A percentile compares a stretch with the other conserved stretches of the same genome.
Evolutionary conservation across 495 filamentous ascomycete genomes (phyloP).

Genomic region (Aspergillus panamensis): DNA sequence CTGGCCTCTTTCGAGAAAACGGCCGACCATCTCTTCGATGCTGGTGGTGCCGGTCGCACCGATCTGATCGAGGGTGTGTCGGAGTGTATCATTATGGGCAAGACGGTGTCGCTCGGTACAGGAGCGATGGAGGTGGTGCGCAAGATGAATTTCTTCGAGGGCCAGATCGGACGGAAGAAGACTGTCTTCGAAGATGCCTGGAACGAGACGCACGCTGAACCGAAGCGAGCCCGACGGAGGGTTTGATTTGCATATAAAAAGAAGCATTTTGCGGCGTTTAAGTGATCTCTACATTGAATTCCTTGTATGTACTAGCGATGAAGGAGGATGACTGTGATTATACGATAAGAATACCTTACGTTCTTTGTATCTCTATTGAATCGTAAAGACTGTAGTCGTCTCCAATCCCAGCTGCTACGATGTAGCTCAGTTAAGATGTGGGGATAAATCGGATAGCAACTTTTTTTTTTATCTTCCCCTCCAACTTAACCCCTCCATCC

Average conservation of each 20-base stretch:
- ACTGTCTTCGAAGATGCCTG: slow-evolving; percentile 77
- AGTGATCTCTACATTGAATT: background rate
- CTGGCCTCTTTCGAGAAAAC: slow-evolving; percentile 98
- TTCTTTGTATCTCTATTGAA: background rate
- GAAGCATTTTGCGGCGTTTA: background rate
- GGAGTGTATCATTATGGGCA: slow-evolving; percentile 98
- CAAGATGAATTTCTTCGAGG: slow-evolving; percentile 62
- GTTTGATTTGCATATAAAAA: slow-evolving; percentile 6
- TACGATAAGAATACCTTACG: background rate
- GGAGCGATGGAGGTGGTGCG: slow-evolving; percentile 87
- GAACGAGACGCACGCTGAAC: slow-evolving; percentile 41
- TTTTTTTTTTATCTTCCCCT: background rate
- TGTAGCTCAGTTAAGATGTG: background rate
- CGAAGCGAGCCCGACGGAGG: slow-evolving; percentile 25
- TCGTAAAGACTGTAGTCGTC: background rate
- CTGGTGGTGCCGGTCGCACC: slow-evolving; percentile 81
- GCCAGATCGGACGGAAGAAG: slow-evolving; percentile 58
- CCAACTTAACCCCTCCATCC: background rate
- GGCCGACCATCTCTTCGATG: slow-evolving; percentile 94
- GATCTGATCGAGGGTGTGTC: slow-evolving; percentile 89
- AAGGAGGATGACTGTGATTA: slow-evolving; percentile 4
- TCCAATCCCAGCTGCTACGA: background rate
- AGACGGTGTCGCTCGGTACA: slow-evolving; percentile 85
- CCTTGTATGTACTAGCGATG: slow-evolving; percentile 7
- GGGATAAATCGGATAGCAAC: background rate